These are phyloP conservation scores for Nemophila menziesii DNA, from an alignment of 257 asterid genomes.

Conservation along the genomic window DNA sequence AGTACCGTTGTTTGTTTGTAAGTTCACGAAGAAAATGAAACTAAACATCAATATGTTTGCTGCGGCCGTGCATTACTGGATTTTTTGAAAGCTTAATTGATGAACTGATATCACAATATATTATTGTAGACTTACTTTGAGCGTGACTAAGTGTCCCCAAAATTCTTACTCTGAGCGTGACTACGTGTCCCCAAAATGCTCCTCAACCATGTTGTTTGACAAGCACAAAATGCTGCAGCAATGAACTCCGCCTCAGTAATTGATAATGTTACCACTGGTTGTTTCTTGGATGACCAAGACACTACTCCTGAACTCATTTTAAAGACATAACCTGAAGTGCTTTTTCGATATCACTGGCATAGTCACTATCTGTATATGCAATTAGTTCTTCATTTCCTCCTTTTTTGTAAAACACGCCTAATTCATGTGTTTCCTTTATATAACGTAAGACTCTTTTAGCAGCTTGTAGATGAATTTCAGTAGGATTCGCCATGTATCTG, in stretches of 20 bases:
- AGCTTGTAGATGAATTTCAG: neutral
- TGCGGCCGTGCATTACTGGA: neutral
- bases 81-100: neutral
- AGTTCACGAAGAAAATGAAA: conserved; percentile 1
- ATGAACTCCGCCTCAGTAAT: neutral
- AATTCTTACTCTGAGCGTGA: no score
- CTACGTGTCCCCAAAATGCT: no score
- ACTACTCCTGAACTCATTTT: neutral
- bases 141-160: neutral
- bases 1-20: no score
- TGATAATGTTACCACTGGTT: neutral
- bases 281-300: neutral
- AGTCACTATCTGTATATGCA: neutral
- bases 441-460: neutral
- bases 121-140: neutral
- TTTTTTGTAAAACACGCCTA: neutral
- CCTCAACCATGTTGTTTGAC: neutral
- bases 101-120: neutral
- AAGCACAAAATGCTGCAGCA: neutral
- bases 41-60: neutral
- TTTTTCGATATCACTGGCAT: neutral
- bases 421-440: neutral
- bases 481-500: neutral
- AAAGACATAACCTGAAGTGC: neutral
- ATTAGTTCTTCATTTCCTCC: neutral